phyloP scores from a whole-genome alignment of 2,329 filamentous ascomycete genomes.

The Sclerotinia spermophila region DNA sequence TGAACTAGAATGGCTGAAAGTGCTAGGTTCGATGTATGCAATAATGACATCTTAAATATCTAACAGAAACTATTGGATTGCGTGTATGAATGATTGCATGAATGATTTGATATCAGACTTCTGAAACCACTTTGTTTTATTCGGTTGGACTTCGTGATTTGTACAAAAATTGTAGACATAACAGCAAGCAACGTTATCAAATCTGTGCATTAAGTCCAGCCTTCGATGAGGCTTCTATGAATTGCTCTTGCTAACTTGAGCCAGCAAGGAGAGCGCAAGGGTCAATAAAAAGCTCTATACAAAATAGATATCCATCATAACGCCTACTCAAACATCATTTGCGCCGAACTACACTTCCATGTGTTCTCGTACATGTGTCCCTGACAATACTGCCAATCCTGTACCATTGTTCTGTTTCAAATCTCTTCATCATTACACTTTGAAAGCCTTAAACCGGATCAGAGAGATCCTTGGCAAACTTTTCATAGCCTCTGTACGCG shows the following conservation, averaged over 20 bases:
- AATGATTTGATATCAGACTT: constrained; percentile 5
- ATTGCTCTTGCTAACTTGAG: neutral
- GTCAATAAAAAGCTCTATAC: neutral
- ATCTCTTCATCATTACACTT: neutral
- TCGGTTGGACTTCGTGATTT: neutral
- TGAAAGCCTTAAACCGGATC: neutral
- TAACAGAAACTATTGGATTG: neutral
- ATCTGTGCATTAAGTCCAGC: neutral
- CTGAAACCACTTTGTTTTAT: neutral
- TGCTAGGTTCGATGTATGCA: neutral
- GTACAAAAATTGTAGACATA: neutral
- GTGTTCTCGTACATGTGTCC: too few species aligned
- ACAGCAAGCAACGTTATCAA: neutral
- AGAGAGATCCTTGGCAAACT: constrained; percentile 28
- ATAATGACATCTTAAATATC: neutral
- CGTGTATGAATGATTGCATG: constrained; percentile 9
- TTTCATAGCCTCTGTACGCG: constrained; percentile 31
- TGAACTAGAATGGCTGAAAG: neutral
- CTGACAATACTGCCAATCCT: neutral
- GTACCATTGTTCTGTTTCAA: neutral
- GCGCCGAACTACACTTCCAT: neutral
- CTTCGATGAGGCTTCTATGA: neutral
- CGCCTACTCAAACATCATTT: neutral
- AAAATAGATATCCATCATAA: neutral
- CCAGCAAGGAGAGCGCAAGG: neutral